Evolutionary conservation across 2,329 filamentous ascomycete species (phyloP), one percentile per base, ranked within the genome.

Genomic region (Aspergillus floridensis): DNA sequence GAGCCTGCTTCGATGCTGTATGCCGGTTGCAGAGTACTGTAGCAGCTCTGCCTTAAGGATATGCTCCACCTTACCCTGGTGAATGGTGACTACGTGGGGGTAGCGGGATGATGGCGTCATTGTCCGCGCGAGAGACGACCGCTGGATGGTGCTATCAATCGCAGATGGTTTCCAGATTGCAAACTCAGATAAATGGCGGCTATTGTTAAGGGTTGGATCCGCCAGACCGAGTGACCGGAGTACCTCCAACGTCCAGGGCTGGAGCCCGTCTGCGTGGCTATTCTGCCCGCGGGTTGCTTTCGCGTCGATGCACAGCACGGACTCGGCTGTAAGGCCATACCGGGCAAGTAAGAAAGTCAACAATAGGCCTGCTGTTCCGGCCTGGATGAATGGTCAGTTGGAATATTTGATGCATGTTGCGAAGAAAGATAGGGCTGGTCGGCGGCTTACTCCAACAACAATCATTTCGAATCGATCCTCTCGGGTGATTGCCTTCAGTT

Each of bases 181-280:
- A 14, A 73, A 69, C 48, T 90, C 87, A 66, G 85, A 71, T 65
- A 75, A 68, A 47, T 73, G 72, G 56, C 72, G 74, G 0, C 68
- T 72, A 46, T 76, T 71, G 2, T 65, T 66, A 31, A 74, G 65
- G 29, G 79, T 66, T 53, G 76, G 70, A 29, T 74, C 72, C 0
- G 68, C 69, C 4, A 80, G 60, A 2, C 75, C 76, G 2, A 79
- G 68, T 1, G 73, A 73, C 51, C 76, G 72, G 5, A 80, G 60
- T 1, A 77, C 72, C 58, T 80, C 77, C 5, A 79, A 62, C 0
- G 76, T 78, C 8, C 77, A 70, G 11, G 76, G 75, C 57, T 77
- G 76, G 2, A 79, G 57, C 0, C 76, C 77, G 62, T 77, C 76
- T 1, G 77, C 77, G 55, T 77, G 76, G n/a, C 76, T 76, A 0